Conservation (phyloP, 2,329 filamentous ascomycete species). For the Ascochyta koolunga region DNA sequence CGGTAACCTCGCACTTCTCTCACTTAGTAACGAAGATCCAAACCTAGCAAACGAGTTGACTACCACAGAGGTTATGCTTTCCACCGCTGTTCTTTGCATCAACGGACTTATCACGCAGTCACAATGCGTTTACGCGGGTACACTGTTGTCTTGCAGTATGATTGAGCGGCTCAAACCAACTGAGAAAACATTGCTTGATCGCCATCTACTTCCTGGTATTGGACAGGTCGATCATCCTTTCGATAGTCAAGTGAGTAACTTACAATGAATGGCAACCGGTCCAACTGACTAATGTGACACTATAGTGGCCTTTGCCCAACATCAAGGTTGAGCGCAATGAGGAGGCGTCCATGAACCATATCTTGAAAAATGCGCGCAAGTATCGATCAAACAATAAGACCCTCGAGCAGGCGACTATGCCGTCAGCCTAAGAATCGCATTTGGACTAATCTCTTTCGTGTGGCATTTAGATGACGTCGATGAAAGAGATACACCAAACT, state of each 20-base stretch:
- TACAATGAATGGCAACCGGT: background rate
- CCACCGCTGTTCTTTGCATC: conserved; percentile 3
- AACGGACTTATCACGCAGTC: conserved; percentile 7
- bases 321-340: conserved; percentile 6
- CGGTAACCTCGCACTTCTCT: conserved; percentile 6
- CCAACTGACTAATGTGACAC: background rate
- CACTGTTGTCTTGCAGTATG: conserved; percentile 5
- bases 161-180: conserved; percentile 1
- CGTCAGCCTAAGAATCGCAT: background rate
- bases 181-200: conserved; percentile 1
- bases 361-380: background rate
- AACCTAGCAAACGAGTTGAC: background rate
- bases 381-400: background rate
- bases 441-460: background rate
- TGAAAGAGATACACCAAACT: background rate
- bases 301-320: conserved; percentile 9
- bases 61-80: background rate
- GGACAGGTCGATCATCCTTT: conserved; percentile 6
- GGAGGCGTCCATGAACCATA: conserved; percentile 9
- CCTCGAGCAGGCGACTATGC: background rate
- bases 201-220: background rate
- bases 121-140: conserved; percentile 1
- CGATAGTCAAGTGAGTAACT: conserved; percentile 3
- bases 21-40: background rate
- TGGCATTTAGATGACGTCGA: background rate